Base-by-base conservation (phyloP, 2,329 filamentous ascomycete genomes). In the Orbilia javanica region DNA sequence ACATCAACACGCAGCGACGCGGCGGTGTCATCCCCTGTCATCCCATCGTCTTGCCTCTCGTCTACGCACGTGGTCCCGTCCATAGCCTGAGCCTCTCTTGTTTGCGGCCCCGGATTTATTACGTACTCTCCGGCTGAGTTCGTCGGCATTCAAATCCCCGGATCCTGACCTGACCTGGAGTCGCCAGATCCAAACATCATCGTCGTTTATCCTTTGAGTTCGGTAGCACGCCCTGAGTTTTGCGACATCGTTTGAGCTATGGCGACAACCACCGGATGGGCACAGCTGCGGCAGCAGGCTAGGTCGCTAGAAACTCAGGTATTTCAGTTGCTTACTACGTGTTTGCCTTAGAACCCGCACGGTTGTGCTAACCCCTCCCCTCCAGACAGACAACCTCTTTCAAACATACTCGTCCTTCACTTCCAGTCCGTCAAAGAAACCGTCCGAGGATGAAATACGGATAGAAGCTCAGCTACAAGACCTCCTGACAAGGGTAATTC, bases 251-350 rank as follows among this genome's bases (percentile, higher is more conserved):
- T 22, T 42, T 60, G 13, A 65, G 31, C 42, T 50, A 79, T 79
- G 75, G 55, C 75, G 44, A 79, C 68, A 18, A 25, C 63, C 79
- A 87, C 88, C 80, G 91, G 94, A 86, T 99, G 96, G 96, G 91
- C 93, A 83, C 94, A 97, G 86, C 88, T 98, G 81, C 92, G 96
- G 82, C 94, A 97, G 84, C 95, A 98, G 85, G 93, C 94, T 79
- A 89, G 96, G 82, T 89, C 90, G 52, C 87, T 97, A 79, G 96
- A 99, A 85, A 93, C 91, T 79, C 95, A 98, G 88, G 95, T 97
- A 87, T 80, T 84, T 79, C 52, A 76, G 36, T 7, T 29, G 48
- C 68, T 71, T 7, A 27, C 13, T 31, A 18, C 42, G 36, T 52
- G 18, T 36, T 57, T 44, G 46, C 46, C 15, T 22, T 27, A 39